Evolutionary conservation across 257 asterid genomes (phyloP).

Genomic region (Mentha longifolia): DNA sequence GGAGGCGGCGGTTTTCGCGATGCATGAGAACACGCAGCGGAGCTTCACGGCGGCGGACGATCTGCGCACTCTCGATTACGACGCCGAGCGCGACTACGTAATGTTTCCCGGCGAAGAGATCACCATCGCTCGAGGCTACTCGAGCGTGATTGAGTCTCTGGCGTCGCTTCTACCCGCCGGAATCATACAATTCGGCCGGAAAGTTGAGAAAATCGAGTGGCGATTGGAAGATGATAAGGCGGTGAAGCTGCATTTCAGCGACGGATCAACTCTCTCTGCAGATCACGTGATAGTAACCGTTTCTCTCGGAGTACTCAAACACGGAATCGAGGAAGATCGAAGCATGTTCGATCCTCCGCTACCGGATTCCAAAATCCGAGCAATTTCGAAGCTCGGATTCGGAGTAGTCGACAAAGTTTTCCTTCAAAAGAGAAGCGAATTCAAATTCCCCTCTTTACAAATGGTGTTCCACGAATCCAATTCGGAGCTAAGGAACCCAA

Average conservation of each 20-base stretch:
- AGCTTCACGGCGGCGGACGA: constrained; percentile 66
- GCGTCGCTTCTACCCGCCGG: constrained; percentile 75
- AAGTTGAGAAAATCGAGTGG: constrained; percentile 72
- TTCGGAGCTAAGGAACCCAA: constrained; percentile 37
- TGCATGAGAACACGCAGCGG: constrained; percentile 72
- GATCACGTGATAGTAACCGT: constrained; percentile 86
- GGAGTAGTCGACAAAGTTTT: constrained; percentile 83
- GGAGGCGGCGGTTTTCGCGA: constrained; percentile 60
- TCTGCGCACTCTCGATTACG: constrained; percentile 54
- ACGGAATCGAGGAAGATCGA: constrained; percentile 48
- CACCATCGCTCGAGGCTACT: constrained; percentile 73
- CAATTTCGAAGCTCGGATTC: constrained; percentile 75
- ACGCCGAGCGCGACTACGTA: constrained; percentile 63
- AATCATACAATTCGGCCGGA: constrained; percentile 57
- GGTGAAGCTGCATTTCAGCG: constrained; percentile 68
- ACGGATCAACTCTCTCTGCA: constrained; percentile 60
- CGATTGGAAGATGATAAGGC: constrained; percentile 41
- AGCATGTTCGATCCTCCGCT: constrained; percentile 64
- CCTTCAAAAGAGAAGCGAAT: constrained; percentile 38
- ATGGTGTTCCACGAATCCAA: constrained; percentile 60
- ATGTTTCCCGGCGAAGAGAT: constrained; percentile 83
- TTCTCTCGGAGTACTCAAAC: constrained; percentile 78
- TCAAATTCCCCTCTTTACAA: constrained; percentile 56
- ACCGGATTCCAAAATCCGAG: constrained; percentile 54
- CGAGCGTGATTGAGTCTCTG: constrained; percentile 54